These are phyloP conservation scores for Yamadazyma membranifaciens DNA, from an alignment of 1,139 yeast genomes.

Conservation along the genomic window DNA sequence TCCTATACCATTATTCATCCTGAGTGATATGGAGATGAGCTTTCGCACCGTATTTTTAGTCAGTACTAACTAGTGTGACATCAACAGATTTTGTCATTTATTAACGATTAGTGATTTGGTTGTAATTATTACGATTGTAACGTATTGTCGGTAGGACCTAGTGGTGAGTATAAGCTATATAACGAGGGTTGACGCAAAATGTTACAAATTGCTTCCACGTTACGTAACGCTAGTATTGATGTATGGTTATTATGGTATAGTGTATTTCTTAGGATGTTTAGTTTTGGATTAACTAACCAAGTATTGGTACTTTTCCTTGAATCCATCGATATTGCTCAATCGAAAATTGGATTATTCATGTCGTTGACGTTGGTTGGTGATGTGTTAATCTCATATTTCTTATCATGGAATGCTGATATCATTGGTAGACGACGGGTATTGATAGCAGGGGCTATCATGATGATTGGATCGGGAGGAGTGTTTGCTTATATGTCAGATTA, in stretches of 20 bases:
- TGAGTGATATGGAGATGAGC: not conserved
- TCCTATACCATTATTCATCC: conserved; percentile 15
- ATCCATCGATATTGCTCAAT: conserved; percentile 53
- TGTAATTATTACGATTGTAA: too few species aligned
- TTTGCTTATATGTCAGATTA: conserved; percentile 55
- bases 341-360: conserved; percentile 76
- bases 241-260: conserved; percentile 67
- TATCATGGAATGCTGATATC: conserved; percentile 79
- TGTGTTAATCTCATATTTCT: conserved; percentile 63
- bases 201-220: not conserved
- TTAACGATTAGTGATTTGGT: too few species aligned
- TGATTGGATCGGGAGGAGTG: conserved; percentile 66
- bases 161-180: too few species aligned
- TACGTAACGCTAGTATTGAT: conserved; percentile 35
- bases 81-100: too few species aligned
- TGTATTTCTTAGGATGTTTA: conserved; percentile 68
- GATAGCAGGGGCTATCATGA: conserved; percentile 63
- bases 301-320: conserved; percentile 70
- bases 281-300: conserved; percentile 82
- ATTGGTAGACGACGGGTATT: conserved; percentile 72
- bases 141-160: too few species aligned
- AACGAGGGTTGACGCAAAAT: too few species aligned
- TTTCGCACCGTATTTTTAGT: not conserved
- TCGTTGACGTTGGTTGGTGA: conserved; percentile 80
- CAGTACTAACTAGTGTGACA: too few species aligned